Percentiles rank a stretch among this genome's conserved stretches.
phyloP scores from a whole-genome alignment of 2,329 filamentous ascomycete genomes.

The Zymoseptoria tritici region DNA sequence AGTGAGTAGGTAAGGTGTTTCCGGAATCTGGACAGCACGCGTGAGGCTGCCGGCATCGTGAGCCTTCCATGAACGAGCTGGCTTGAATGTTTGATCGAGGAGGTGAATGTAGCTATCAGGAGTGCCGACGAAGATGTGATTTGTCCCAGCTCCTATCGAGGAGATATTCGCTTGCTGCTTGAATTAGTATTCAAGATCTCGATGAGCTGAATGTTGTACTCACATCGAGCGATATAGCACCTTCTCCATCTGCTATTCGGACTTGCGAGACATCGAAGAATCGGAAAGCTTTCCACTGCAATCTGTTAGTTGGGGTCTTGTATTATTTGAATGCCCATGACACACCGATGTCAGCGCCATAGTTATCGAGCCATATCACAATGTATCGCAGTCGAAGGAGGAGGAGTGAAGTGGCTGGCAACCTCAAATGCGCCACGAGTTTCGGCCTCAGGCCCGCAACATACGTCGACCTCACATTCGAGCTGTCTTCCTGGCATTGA shows the following conservation, averaged over 20 bases:
- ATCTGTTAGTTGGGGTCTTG: not conserved
- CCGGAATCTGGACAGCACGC: conserved; percentile 85
- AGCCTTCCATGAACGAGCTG: conserved; percentile 77
- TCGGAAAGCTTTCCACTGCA: conserved; percentile 96
- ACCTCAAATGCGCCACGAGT: not conserved
- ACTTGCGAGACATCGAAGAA: conserved; percentile 95
- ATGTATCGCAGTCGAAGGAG: not conserved
- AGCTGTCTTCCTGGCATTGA: not conserved
- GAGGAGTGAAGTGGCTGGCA: not conserved
- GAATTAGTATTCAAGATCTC: conserved; percentile 11
- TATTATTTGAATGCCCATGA: not conserved
- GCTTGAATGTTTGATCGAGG: conserved; percentile 78
- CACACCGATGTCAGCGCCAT: conserved; percentile 30
- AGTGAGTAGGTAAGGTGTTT: conserved; percentile 78
- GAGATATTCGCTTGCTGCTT: conserved; percentile 58
- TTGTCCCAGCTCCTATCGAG: conserved; percentile 76
- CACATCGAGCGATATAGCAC: conserved; percentile 41
- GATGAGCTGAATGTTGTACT: not conserved
- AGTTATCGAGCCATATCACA: conserved; percentile 23
- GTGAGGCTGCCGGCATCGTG: conserved; percentile 75
- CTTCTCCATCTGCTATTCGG: conserved; percentile 70
- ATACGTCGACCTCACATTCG: not conserved
- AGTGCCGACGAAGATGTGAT: conserved; percentile 82
- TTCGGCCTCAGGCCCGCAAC: not conserved
- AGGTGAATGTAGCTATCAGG: conserved; percentile 82